Evolutionary conservation across 495 filamentous ascomycete genomes (phyloP), one percentile per base, ranked within the genome.

Genomic region (Pyronema omphalodes): DNA sequence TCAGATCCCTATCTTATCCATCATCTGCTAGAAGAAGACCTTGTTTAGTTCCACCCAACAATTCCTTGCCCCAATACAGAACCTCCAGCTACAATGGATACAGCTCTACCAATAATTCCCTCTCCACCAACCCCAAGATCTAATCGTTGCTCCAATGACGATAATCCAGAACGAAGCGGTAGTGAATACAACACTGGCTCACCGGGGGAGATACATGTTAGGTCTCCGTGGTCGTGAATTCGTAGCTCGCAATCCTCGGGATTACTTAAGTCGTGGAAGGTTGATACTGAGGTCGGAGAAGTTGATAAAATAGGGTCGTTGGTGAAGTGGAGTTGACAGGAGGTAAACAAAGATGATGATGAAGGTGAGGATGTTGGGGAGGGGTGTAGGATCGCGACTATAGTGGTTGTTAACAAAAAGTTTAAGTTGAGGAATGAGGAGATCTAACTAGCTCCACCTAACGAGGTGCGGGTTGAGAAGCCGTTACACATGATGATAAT

Each of bases 11-110:
- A 5, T 29, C 23, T 5, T 29, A 29, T 29, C 23, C 23, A 1
- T n/a, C n/a, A n/a, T n/a, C n/a, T n/a, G n/a, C n/a, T n/a, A n/a
- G n/a, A n/a, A n/a, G n/a, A n/a, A n/a, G n/a, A n/a, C n/a, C n/a
- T n/a, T 29, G 14, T 47, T 63, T 54, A 63, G 54, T 63, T 63
- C 60, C 60, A 63, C 51, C 60, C 60, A 59, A 63, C 63, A 51
- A 63, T 52, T 7, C 59, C 60, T 37, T 62, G 56, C 41, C 60
- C 60, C 36, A 63, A 55, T 39, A 61, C 59, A 29, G 40, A 47
- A 44, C 51, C 55, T 53, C 50, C 56, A 48, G 48, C 51, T 29
- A 59, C 59, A 23, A 62, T 47, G 51, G 59, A 62, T 35, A 63
- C 49, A 17, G 45, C 52, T 39, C 60, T 61, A 44, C 60, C 60